Conservation (phyloP, 768 basidiomycete species). For the Lentinus brumalis region DNA sequence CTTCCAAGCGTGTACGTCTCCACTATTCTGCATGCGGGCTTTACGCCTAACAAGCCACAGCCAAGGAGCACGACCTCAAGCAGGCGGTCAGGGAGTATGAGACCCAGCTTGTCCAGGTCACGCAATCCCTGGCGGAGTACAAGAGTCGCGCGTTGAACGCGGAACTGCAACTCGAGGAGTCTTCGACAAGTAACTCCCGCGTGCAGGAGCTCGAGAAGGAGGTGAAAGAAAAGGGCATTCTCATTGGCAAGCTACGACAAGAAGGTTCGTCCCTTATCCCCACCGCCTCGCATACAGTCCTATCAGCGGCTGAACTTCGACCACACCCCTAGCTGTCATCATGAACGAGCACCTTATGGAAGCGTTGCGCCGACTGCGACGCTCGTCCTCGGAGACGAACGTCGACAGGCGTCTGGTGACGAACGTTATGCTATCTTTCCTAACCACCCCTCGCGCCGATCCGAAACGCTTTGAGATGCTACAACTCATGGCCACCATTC, state of each 20-base stretch:
- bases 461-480: constrained; percentile 98
- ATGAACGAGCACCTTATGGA: constrained; percentile 98
- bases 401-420: constrained; percentile 94
- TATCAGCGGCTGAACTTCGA: constrained; percentile 1
- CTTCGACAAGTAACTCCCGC: constrained; percentile 61
- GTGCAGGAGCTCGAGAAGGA: constrained; percentile 83
- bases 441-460: constrained; percentile 89
- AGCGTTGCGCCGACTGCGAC: constrained; percentile 90
- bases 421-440: constrained; percentile 89
- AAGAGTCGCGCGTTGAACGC: constrained; percentile 87
- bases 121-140: constrained; percentile 83
- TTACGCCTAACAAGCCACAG: constrained; percentile 41
- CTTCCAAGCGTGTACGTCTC: constrained; percentile 78
- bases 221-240: constrained; percentile 91
- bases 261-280: constrained; percentile 62
- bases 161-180: constrained; percentile 82
- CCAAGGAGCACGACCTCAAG: constrained; percentile 87
- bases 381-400: constrained; percentile 80
- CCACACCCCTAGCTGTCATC: constrained; percentile 72
- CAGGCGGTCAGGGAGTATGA: constrained; percentile 85
- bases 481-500: constrained; percentile 79
- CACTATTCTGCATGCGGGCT: background rate
- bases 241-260: constrained; percentile 93
- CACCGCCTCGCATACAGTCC: background rate
- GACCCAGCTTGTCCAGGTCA: constrained; percentile 65